phyloP scores from a whole-genome alignment of 371 early-diverging fungal genomes.

The Apophysomyces trapeziformis region DNA sequence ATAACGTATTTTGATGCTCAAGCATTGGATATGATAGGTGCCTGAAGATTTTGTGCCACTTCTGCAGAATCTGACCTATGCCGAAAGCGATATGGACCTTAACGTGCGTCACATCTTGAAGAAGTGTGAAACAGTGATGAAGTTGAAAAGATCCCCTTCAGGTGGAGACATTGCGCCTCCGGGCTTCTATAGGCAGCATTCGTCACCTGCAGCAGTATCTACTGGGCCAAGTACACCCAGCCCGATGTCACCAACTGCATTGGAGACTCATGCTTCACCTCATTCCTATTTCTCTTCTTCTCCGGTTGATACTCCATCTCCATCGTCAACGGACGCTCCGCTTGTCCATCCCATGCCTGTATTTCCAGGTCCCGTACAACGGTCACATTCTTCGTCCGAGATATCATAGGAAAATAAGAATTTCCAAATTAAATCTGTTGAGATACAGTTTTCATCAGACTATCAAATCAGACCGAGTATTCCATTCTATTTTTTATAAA shows the following conservation, averaged over 20 bases:
- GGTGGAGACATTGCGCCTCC: conserved; percentile 15
- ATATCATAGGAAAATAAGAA: no score
- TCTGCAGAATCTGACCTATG: conserved; percentile 57
- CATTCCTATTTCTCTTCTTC: background rate
- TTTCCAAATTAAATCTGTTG: no score
- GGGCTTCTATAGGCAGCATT: conserved; percentile 39
- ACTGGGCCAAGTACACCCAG: background rate
- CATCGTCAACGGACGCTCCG: background rate
- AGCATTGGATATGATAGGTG: conserved; percentile 33
- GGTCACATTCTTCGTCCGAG: no score
- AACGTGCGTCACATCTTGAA: conserved; percentile 68
- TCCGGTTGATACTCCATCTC: background rate
- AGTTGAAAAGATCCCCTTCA: conserved; percentile 44
- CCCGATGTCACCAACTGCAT: background rate
- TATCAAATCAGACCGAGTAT: no score
- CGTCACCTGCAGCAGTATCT: conserved; percentile 37
- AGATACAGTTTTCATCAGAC: no score
- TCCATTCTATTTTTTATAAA: no score
- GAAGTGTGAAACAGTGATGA: conserved; percentile 66
- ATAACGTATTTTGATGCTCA: background rate
- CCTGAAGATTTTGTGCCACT: conserved; percentile 73
- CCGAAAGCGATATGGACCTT: conserved; percentile 59
- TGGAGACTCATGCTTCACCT: background rate
- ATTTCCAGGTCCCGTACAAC: no score
- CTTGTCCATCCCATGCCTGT: background rate